phyloP scores from a whole-genome alignment of 78 protist species.

The Emiliania huxleyi region DNA sequence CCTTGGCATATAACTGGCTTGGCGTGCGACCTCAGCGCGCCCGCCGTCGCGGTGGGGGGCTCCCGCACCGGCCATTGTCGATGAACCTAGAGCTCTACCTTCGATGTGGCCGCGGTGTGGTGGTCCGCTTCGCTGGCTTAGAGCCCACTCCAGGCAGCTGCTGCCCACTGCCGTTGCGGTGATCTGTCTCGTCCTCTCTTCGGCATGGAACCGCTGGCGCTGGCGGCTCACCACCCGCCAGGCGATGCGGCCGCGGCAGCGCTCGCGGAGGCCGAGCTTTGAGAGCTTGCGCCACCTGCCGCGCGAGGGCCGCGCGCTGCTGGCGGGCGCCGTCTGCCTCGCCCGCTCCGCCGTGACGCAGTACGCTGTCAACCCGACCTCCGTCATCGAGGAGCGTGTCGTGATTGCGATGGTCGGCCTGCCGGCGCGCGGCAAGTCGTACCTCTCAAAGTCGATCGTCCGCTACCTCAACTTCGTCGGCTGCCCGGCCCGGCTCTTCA shows the following conservation, averaged over 20 bases:
- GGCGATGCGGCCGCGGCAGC: neutral
- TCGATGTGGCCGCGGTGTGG: no score
- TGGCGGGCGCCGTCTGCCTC: neutral
- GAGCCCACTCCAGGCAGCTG: no score
- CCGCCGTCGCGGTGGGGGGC: no score
- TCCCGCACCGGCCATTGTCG: no score
- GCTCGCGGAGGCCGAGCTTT: neutral
- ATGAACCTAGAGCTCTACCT: no score
- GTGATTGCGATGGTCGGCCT: conserved; percentile 13
- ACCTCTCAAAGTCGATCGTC: neutral
- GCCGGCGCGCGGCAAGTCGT: neutral
- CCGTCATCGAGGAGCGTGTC: neutral
- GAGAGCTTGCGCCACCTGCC: neutral
- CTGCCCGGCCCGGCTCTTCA: neutral
- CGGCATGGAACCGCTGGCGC: neutral
- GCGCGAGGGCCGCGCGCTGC: neutral
- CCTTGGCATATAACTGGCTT: no score
- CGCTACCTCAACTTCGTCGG: neutral
- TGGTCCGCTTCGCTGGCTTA: no score
- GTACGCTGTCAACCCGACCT: neutral
- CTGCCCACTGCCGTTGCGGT: no score
- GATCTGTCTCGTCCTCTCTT: neutral
- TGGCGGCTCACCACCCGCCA: neutral
- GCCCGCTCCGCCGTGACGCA: neutral
- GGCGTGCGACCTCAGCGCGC: no score